phyloP scores from a whole-genome alignment of 2,329 filamentous ascomycete species.

The Colletotrichum sp. region DNA sequence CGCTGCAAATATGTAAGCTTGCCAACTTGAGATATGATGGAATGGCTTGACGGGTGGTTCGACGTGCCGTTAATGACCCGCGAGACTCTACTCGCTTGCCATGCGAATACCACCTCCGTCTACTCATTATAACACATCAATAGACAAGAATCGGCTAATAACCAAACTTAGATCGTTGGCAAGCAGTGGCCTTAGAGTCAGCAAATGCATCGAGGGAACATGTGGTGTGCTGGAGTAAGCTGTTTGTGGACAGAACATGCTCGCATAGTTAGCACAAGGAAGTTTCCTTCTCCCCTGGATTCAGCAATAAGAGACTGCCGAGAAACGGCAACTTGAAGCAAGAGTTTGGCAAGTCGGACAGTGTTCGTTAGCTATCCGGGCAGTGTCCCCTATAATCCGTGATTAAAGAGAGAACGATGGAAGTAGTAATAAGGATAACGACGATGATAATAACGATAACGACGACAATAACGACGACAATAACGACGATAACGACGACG shows the following conservation, averaged over 20 bases:
- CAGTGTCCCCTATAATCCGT: too few relatives aligned
- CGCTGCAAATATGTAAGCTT: neutral
- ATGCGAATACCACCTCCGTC: neutral
- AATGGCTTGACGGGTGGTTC: neutral
- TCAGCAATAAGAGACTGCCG: neutral
- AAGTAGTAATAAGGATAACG: too few relatives aligned
- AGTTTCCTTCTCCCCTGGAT: neutral
- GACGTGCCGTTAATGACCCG: neutral
- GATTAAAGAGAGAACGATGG: too few relatives aligned
- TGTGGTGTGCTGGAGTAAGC: neutral
- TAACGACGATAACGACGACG: too few relatives aligned
- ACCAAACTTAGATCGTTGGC: neutral
- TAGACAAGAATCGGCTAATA: neutral
- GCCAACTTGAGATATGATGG: neutral
- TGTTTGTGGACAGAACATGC: neutral
- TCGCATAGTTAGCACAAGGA: accelerated
- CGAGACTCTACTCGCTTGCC: neutral
- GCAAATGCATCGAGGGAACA: neutral
- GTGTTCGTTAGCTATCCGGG: too few relatives aligned
- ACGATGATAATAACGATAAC: too few relatives aligned
- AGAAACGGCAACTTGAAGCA: neutral
- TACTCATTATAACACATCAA: neutral
- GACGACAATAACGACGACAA: too few relatives aligned
- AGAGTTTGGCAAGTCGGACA: too few relatives aligned
- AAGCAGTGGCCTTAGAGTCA: neutral